These are phyloP conservation scores for Citrullus amarus DNA, from an alignment of 306 rosid species.

Conservation along the genomic window DNA sequence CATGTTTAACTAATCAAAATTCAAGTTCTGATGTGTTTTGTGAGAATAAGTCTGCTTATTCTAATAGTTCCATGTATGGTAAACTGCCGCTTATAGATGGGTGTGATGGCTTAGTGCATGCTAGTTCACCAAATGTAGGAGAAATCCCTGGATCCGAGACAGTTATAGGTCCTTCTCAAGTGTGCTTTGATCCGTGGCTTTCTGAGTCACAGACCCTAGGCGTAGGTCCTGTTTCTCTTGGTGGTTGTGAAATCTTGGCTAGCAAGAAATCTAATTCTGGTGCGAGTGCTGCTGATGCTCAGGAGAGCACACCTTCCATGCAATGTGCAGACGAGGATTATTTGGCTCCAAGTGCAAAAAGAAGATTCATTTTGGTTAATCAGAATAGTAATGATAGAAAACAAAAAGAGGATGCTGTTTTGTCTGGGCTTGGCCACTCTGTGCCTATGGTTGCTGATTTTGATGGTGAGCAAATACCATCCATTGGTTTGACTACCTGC, in stretches of 20 bases:
- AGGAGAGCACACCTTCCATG: background rate
- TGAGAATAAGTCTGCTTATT: conserved; percentile 18
- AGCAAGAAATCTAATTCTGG: conserved; percentile 8
- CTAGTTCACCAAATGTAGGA: conserved; percentile 18
- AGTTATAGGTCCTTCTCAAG: conserved; percentile 19
- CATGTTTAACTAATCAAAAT: conserved; percentile 17
- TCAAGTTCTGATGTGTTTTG: conserved; percentile 14
- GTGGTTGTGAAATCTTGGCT: conserved; percentile 1
- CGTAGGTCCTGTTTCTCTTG: conserved; percentile 21
- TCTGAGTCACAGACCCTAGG: conserved; percentile 14
- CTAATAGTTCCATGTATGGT: conserved; percentile 21
- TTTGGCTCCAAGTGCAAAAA: background rate
- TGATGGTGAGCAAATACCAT: conserved; percentile 16
- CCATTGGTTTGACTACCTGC: conserved; percentile 30
- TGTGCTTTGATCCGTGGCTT: background rate
- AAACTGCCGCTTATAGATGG: conserved; percentile 21
- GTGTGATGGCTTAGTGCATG: conserved; percentile 16
- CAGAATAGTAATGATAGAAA: conserved; percentile 17
- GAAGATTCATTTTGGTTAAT: conserved; percentile 5
- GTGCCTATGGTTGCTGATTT: conserved; percentile 14
- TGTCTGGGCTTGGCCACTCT: conserved; percentile 18
- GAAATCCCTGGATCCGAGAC: conserved; percentile 13
- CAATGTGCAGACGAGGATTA: background rate
- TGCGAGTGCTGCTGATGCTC: background rate
- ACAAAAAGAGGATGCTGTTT: conserved; percentile 18